phyloP scores from a whole-genome alignment of 2,329 filamentous ascomycete species.

The Venturia aucupariae region DNA sequence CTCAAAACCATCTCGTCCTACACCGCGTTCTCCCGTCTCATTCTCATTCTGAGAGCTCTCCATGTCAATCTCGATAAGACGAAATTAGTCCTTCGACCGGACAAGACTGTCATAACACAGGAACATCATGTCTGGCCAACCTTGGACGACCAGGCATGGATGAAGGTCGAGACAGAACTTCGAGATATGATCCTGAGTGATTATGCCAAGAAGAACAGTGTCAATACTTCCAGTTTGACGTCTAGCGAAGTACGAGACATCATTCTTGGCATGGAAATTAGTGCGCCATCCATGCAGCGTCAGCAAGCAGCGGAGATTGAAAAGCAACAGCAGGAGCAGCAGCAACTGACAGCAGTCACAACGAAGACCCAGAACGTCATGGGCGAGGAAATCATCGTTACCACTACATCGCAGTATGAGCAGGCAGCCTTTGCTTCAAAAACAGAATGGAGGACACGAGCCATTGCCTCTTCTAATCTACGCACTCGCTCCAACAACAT shows the following conservation, averaged over 20 bases:
- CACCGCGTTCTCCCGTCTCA: constrained; percentile 91
- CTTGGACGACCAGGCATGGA: constrained; percentile 92
- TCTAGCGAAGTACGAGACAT: constrained; percentile 97
- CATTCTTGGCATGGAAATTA: constrained; percentile 99
- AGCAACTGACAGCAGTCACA: constrained; percentile 91
- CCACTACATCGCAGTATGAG: constrained; percentile 95
- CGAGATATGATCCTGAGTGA: constrained; percentile 95
- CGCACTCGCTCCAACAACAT: constrained; percentile 95
- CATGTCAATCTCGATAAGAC: constrained; percentile 99
- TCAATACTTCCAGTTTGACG: constrained; percentile 94
- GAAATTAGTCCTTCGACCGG: constrained; percentile 85
- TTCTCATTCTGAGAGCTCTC: constrained; percentile 85
- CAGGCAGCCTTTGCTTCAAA: constrained; percentile 97
- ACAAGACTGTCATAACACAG: constrained; percentile 97
- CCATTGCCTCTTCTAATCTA: constrained; percentile 92
- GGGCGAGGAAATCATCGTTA: constrained; percentile 96
- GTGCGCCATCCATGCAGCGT: constrained; percentile 92
- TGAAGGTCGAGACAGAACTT: constrained; percentile 96
- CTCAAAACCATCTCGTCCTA: constrained; percentile 97
- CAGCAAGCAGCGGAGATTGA: constrained; percentile 98
- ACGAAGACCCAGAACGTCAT: constrained; percentile 97
- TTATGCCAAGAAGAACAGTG: constrained; percentile 99
- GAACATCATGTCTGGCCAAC: constrained; percentile 99
- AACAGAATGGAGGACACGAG: constrained; percentile 95
- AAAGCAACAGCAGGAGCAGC: constrained; percentile 95